Base-by-base conservation (phyloP, 2,329 filamentous ascomycete genomes). In the Fusarium solani-melongenae region DNA sequence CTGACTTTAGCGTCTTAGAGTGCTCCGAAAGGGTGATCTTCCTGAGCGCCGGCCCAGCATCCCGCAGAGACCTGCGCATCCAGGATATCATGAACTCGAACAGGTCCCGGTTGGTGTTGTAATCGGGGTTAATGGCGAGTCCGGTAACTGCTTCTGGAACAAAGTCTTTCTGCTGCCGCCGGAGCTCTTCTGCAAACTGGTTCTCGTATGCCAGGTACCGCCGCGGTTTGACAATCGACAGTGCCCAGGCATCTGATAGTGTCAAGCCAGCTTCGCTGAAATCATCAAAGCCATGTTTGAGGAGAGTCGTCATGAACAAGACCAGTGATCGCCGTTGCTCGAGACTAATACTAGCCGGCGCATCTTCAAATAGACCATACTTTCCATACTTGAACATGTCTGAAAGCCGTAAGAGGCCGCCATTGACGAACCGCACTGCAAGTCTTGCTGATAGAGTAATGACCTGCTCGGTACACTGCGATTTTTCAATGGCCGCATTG, bases 201-300 rank as follows among this genome's bases (percentile, higher is more conserved):
- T 85, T 84, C 74, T 90, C 88, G 71, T 88, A 88, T 6, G 79
- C 81, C 15, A 89, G 70, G 24, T 82, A 84, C 44, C 80, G 76
- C 4, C 74, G 80, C 6, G 90, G 88, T 73, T 88, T 89, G 46
- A 86, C 83, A 53, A 91, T 81, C 9, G 86, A 84, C 22, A 86
- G 75, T 46, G 88, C 73, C 86, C 90, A 91, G n/a, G 90, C 79
- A 44, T 88, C 85, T 6, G 86, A 79, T 11, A 87, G 76, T 10
- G 83, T 85, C n/a, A 84, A 81, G 2, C 82, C 84, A 4, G 86
- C 75, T 41, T 87, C 82, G 67, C 81, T 81, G 67, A 89, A 86
- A 60, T 88, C 84, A 38, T 86, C 81, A 22, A 88, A 77, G 9
- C 82, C 82, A 56, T 85, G 80, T 63, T 86, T 84, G 22, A 90